A percentile compares a stretch with the other conserved stretches of the same genome.
These are phyloP conservation scores for Collybia sp. DNA, from an alignment of 768 basidiomycete species.

Conservation along the genomic window DNA sequence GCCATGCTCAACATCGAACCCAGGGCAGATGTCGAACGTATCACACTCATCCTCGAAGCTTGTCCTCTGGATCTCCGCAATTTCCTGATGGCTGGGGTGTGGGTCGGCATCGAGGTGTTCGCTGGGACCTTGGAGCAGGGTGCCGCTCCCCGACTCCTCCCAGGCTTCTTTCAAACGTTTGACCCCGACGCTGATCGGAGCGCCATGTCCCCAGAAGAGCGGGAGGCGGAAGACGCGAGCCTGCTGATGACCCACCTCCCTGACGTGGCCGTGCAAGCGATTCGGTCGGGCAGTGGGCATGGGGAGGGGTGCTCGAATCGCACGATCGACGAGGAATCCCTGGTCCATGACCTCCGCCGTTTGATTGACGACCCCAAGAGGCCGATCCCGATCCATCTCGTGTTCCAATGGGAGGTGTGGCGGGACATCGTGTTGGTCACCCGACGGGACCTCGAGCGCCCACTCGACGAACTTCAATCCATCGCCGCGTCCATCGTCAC, in stretches of 20 bases:
- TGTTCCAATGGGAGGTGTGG: background rate
- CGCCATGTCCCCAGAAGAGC: background rate
- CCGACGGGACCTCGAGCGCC: background rate
- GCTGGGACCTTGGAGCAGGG: background rate
- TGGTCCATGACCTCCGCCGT: constrained; percentile 4
- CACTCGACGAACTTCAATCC: background rate
- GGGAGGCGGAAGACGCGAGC: constrained; percentile 1
- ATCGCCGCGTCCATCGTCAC: background rate
- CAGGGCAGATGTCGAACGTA: background rate
- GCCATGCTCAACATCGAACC: background rate
- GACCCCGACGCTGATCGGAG: background rate
- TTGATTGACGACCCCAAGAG: constrained; percentile 4
- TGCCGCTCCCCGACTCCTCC: background rate
- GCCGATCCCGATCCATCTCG: background rate
- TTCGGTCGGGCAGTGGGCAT: background rate
- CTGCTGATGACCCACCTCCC: constrained; percentile 4
- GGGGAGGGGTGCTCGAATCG: background rate
- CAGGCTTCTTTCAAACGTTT: background rate
- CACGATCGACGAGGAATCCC: constrained; percentile 5
- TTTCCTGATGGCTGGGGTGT: constrained; percentile 2
- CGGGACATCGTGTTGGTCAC: background rate
- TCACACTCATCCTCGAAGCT: background rate
- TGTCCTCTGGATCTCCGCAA: background rate
- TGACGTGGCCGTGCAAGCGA: constrained; percentile 4
- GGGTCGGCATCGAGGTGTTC: background rate